Evolutionary conservation across 805 yeast species (phyloP), one percentile per base, ranked within the genome.

Genomic region (Dipodascus geniculatus): DNA sequence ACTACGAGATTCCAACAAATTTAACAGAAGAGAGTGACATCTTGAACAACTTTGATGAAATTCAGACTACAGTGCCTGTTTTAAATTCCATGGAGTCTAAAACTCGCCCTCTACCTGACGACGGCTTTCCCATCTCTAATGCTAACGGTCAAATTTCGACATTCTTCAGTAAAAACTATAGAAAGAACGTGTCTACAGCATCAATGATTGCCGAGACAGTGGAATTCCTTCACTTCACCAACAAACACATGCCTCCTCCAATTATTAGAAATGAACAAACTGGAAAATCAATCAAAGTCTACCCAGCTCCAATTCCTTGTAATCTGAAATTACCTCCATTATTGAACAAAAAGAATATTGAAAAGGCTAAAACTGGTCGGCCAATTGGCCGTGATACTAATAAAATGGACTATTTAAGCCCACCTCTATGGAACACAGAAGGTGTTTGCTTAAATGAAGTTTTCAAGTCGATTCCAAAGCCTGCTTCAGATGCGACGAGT

Each of bases 251-350:
- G 17, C 20, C 44, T n/a, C 49, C 31, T 22, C 31, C 49, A 16
- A 16, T 47, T 20, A 47, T 47, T 22, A 14, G 31, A 22, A 22
- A 47, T 22, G 52, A 54, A 24, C 54, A 55, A 22, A 48, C 49
- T 19, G 28, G 44, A 17, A 38, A 38, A 17, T 3, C 19, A n/a
- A 38, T 52, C 24, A 54, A 57, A 2, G 58, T 54, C 51, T 68
- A 68, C 48, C 71, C 72, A 2, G 68, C 71, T 2, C 72, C 71
- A 2, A 59, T 68, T 8, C 72, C 72, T 9, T 52, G 57, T n/a
- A 59, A 58, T 54, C 60, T 68, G 16, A 56, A 59, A 24, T 61
- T 66, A 3, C 72, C 72, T 9, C 72, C 72, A 2, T 53, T 63
- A 24, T 53, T 68, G 42, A 58, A 66, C 9, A 57, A 56, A 23